A percentile compares a stretch with the other conserved stretches of the same genome.
These are phyloP conservation scores for Penicillium fimorum DNA, from an alignment of 495 filamentous ascomycete genomes.

Conservation along the genomic window DNA sequence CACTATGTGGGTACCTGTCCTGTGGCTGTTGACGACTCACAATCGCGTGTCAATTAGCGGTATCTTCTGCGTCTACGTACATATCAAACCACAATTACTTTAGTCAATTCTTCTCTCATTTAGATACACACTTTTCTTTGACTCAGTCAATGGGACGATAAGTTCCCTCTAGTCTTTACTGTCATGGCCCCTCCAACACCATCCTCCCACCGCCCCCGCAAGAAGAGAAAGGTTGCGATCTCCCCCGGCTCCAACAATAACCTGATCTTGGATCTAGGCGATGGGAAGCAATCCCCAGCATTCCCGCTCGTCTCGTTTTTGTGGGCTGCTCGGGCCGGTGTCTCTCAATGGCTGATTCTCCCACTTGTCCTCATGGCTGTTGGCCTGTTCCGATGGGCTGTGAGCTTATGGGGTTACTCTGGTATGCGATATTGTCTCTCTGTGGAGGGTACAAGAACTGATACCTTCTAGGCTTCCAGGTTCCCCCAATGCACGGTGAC, in stretches of 20 bases:
- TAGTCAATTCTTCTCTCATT: background rate
- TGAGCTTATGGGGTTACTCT: constrained; percentile 91
- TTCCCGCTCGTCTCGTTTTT: constrained; percentile 91
- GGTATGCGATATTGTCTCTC: constrained; percentile 49
- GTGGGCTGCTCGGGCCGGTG: constrained; percentile 79
- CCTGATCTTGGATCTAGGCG: constrained; percentile 41
- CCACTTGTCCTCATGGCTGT: constrained; percentile 84
- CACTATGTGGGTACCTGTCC: constrained; percentile 19
- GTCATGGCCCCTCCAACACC: constrained; percentile 36
- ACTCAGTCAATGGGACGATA: constrained; percentile 31
- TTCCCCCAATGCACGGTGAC: constrained; percentile 91
- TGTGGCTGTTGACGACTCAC: constrained; percentile 11
- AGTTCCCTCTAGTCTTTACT: constrained; percentile 10
- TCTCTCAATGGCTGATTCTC: constrained; percentile 90
- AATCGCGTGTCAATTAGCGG: constrained; percentile 11
- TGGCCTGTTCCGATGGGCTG: constrained; percentile 91
- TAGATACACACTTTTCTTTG: background rate
- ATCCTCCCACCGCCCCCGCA: constrained; percentile 56
- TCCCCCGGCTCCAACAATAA: constrained; percentile 54
- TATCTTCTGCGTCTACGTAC: background rate
- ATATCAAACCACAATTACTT: no score
- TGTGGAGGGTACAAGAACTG: constrained; percentile 6
- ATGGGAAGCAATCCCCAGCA: constrained; percentile 49
- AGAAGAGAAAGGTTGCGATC: constrained; percentile 54
- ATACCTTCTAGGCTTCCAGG: constrained; percentile 61